Evolutionary conservation across 2,329 filamentous ascomycete species (phyloP), one percentile per base, ranked within the genome.

Genomic region (Aspergillus eucalypticola): DNA sequence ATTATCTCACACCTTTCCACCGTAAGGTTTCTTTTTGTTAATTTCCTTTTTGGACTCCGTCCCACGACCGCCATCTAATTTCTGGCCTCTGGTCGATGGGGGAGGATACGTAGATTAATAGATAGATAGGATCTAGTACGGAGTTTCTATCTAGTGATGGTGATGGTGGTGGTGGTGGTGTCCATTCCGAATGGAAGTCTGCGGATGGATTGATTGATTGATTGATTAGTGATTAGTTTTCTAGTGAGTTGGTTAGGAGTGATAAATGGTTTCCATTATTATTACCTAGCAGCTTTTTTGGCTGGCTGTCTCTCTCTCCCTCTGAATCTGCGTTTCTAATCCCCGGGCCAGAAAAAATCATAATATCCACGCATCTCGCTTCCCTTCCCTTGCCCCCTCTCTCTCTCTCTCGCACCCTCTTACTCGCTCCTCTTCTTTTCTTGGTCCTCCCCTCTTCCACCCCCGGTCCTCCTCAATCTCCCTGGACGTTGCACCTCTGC

Each of bases 311-410:
- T 49, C 54, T 49, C 54, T 38, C 32, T 35, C 25, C 23, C 32
- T 35, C 10, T 29, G 44, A 52, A 19, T 54, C 39, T 46, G 53
- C n/a, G 15, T 49, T 62, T 60, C 51, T 62, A 64, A 61, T 64
- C 60, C 59, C 61, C 61, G 64, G 64, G 65, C 61, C 65, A 55
- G 56, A 60, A 60, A 61, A 61, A 59, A 61, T 54, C 58, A 63
- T 61, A 65, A 65, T 35, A 35, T 65, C 61, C 61, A 64, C 61
- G 58, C 60, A 50, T 56, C 59, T 63, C 56, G 59, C 58, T 62
- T 59, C 58, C 54, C 27, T 42, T 44, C 54, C 53, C 8, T 49
- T 54, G 57, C 62, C 63, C 60, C 63, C 60, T 58, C 61, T 50
- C 63, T 60, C 44, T 54, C 54, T 56, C 25, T 25, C 50, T 42